Evolutionary conservation across 108 stramenopile species (phyloP).

Genomic region (Conticribra guillardii): DNA sequence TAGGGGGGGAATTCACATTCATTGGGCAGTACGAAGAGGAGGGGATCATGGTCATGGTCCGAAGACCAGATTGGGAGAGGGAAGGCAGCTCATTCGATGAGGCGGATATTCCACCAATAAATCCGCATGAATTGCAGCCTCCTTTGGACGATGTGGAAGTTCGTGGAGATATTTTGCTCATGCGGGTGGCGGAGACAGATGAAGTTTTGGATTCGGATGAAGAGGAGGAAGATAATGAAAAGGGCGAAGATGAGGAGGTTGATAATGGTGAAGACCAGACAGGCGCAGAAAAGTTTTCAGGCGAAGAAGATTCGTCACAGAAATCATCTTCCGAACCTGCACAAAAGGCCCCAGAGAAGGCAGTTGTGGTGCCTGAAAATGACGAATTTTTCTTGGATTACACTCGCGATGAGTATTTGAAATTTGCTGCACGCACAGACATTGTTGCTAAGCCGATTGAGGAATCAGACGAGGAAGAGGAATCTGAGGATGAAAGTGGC

Average conservation of each 20-base stretch:
- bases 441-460: slow-evolving; percentile 49
- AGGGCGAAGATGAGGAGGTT: slow-evolving; percentile 12
- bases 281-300: background rate
- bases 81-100: slow-evolving; percentile 32
- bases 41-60: slow-evolving; percentile 80
- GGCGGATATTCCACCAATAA: slow-evolving; percentile 47
- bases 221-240: slow-evolving; percentile 31
- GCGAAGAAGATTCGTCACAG: background rate
- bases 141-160: slow-evolving; percentile 71
- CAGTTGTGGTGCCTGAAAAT: slow-evolving; percentile 46
- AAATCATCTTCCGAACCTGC: background rate
- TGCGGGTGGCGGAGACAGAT: slow-evolving; percentile 75
- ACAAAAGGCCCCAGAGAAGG: slow-evolving; percentile 9
- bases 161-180: slow-evolving; percentile 78
- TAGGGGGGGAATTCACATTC: slow-evolving; percentile 86
- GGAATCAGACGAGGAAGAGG: slow-evolving; percentile 48
- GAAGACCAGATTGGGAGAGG: slow-evolving; percentile 43
- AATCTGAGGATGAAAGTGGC: slow-evolving; percentile 57
- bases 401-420: slow-evolving; percentile 69
- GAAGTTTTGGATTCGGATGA: slow-evolving; percentile 57
- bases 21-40: slow-evolving; percentile 88
- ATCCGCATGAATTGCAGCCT: slow-evolving; percentile 81
- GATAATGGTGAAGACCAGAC: slow-evolving; percentile 11
- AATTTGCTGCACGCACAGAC: slow-evolving; percentile 84
- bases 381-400: slow-evolving; percentile 91